Evolutionary conservation across 768 basidiomycete species (phyloP).

Genomic region (Sporobolomyces phaffii): DNA sequence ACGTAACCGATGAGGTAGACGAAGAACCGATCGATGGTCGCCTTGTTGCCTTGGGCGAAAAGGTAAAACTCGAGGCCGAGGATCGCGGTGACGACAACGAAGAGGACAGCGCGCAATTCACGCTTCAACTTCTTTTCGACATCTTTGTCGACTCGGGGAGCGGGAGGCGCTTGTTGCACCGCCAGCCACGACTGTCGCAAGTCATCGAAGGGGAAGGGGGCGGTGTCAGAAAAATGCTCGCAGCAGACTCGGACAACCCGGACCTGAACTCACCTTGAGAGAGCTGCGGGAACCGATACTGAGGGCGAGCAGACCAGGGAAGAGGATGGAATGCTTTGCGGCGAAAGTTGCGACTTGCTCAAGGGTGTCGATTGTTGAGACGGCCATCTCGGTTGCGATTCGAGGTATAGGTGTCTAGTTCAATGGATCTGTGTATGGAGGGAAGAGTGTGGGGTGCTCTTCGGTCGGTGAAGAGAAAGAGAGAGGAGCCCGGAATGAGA

Average conservation of each 20-base stretch:
- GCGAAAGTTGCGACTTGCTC: background rate
- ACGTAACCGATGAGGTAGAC: constrained; percentile 6
- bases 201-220: background rate
- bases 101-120: background rate
- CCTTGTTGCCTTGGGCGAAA: background rate
- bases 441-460: constrained; percentile 28
- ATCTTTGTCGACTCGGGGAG: constrained; percentile 9
- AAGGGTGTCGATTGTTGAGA: background rate
- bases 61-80: constrained; percentile 12
- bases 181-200: constrained; percentile 10
- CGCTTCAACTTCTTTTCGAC: background rate
- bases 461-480: background rate
- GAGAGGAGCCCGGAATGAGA: no score
- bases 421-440: background rate
- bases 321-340: background rate
- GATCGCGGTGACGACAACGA: background rate
- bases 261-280: constrained; percentile 10
- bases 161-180: background rate
- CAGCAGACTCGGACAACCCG: background rate
- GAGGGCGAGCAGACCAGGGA: constrained; percentile 9
- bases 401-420: background rate
- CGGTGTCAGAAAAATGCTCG: background rate
- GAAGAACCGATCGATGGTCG: constrained; percentile 16
- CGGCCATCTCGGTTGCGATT: background rate
- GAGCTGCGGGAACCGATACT: background rate